These are phyloP conservation scores for Paramyrothecium sp. DNA, from an alignment of 2,329 filamentous ascomycete species.

Conservation along the genomic window DNA sequence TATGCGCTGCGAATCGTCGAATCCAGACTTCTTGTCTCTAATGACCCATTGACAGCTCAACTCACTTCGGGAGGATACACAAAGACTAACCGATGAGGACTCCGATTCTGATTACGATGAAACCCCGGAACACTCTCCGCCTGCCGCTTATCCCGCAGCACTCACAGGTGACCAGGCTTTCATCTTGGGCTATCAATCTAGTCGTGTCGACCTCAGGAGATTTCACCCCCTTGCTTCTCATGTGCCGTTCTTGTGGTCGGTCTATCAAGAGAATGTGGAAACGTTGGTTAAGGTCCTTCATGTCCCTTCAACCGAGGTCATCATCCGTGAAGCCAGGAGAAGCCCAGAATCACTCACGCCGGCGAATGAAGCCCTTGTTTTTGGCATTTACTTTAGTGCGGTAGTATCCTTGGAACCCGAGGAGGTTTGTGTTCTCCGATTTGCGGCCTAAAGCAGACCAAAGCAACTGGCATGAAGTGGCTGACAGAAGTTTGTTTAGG, in stretches of 20 bases:
- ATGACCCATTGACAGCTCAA: neutral
- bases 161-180: constrained; percentile 56
- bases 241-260: constrained; percentile 66
- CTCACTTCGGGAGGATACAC: constrained; percentile 46
- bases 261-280: constrained; percentile 73
- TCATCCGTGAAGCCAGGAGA: constrained; percentile 59
- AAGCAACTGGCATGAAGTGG: neutral
- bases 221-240: constrained; percentile 66
- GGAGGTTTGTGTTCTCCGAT: constrained; percentile 39
- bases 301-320: constrained; percentile 61
- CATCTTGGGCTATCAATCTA: constrained; percentile 70
- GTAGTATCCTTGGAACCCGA: constrained; percentile 60
- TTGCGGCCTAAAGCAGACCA: neutral
- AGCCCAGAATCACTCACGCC: constrained; percentile 57
- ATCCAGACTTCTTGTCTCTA: neutral
- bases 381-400: constrained; percentile 59
- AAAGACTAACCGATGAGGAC: constrained; percentile 43
- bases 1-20: constrained; percentile 26
- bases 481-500: constrained; percentile 10
- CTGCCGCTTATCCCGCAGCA: constrained; percentile 19
- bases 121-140: constrained; percentile 42
- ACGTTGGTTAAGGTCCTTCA: constrained; percentile 71
- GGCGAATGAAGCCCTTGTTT: constrained; percentile 60
- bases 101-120: constrained; percentile 60
- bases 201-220: constrained; percentile 52